A percentile compares a stretch with the other conserved stretches of the same genome.
phyloP scores from a whole-genome alignment of 768 basidiomycete genomes.

The Sarcodon aspratus region DNA sequence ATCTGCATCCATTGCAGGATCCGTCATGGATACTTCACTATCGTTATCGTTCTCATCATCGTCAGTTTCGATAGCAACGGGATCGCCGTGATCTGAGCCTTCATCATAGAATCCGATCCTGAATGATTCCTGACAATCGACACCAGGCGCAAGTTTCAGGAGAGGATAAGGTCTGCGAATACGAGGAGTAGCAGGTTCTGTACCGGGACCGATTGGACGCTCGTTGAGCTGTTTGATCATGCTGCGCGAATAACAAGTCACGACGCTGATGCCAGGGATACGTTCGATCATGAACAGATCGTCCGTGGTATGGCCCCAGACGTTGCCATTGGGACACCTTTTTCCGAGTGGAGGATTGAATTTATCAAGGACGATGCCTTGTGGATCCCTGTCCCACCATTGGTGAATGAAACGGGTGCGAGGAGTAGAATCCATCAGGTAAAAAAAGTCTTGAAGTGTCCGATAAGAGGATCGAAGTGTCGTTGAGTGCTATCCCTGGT shows the following conservation, averaged over 20 bases:
- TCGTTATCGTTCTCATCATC: neutral
- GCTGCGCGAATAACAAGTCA: constrained; percentile 22
- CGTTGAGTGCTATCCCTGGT: no score
- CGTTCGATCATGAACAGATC: constrained; percentile 18
- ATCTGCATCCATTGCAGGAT: no score
- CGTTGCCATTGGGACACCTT: constrained; percentile 13
- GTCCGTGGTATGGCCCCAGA: constrained; percentile 16
- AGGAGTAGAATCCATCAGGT: no score
- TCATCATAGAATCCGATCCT: constrained; percentile 5
- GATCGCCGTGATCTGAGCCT: constrained; percentile 6
- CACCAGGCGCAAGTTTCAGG: constrained; percentile 4
- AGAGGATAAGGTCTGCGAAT: constrained; percentile 13
- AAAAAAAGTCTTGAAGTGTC: constrained; percentile 1
- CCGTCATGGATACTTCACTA: neutral
- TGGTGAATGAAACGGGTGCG: constrained; percentile 2
- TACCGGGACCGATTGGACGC: constrained; percentile 7
- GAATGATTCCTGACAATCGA: neutral
- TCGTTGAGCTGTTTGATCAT: constrained; percentile 22
- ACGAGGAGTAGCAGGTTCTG: constrained; percentile 7
- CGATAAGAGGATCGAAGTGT: no score
- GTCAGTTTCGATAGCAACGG: neutral
- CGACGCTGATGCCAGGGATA: constrained; percentile 13
- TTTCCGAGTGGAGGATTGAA: constrained; percentile 9
- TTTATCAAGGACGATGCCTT: constrained; percentile 6
- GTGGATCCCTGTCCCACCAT: constrained; percentile 1